These are phyloP conservation scores for Protea cynaroides DNA, from an alignment of 164 flowering plant species.

Conservation along the genomic window DNA sequence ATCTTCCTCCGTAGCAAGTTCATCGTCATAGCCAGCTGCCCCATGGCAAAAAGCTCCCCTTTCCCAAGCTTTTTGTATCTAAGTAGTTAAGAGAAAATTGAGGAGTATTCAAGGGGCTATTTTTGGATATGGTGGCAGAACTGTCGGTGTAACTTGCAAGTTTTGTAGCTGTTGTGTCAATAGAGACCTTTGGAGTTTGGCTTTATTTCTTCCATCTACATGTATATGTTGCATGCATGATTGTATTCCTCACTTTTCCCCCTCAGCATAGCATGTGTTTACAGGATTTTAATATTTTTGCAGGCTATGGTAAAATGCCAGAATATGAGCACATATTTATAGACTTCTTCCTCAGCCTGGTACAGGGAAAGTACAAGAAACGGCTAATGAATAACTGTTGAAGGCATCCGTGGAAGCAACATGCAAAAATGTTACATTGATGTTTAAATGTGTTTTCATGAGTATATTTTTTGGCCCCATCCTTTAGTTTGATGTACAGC, in stretches of 20 bases:
- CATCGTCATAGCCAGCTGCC: too few species aligned
- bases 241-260: too few species aligned
- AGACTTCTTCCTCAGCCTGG: conserved; percentile 49
- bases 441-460: background rate
- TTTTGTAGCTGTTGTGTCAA: background rate
- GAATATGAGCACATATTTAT: conserved; percentile 69
- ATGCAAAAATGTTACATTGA: background rate
- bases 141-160: too few species aligned
- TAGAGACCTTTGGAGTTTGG: too few species aligned
- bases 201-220: too few species aligned
- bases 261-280: too few species aligned
- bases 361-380: conserved; percentile 11
- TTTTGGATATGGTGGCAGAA: background rate
- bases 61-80: too few species aligned
- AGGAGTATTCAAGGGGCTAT: too few species aligned
- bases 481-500: background rate
- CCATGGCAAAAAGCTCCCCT: too few species aligned
- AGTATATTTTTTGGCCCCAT: background rate
- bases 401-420: background rate
- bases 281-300: background rate
- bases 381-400: background rate
- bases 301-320: conserved; percentile 66
- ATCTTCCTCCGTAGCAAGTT: too few species aligned
- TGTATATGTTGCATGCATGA: too few species aligned
- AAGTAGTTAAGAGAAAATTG: too few species aligned